Conservation (phyloP, 2,329 filamentous ascomycete species). For the Cordyceps tenuipes region DNA sequence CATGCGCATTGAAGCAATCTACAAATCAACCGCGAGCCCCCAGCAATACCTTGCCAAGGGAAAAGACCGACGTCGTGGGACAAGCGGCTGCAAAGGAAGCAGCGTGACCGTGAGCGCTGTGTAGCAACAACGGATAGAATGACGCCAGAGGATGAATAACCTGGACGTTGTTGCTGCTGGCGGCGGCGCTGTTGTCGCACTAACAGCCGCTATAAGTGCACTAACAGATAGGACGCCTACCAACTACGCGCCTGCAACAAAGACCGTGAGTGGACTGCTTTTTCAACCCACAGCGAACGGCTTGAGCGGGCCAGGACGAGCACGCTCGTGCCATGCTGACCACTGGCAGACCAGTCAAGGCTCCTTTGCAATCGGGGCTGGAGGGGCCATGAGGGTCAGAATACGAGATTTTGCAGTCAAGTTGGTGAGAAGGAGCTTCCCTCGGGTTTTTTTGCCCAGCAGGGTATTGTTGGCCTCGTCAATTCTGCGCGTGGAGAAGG, state of each 20-base stretch:
- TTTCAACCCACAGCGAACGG: background rate
- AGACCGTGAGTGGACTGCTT: background rate
- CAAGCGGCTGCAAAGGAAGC: background rate
- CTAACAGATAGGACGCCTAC: background rate
- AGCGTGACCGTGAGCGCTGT: background rate
- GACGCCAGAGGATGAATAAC: background rate
- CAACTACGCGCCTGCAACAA: background rate
- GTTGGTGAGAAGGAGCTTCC: background rate
- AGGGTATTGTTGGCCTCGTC: background rate
- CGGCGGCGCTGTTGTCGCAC: background rate
- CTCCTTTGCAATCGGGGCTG: background rate
- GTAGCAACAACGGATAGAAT: background rate
- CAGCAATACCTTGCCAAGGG: background rate
- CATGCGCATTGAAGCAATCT: background rate
- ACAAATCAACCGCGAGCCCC: background rate
- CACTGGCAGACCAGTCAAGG: background rate
- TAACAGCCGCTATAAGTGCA: background rate
- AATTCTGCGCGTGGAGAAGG: background rate
- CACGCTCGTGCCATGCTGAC: background rate
- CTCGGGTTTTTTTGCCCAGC: background rate
- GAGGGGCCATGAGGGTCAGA: background rate
- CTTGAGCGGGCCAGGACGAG: background rate
- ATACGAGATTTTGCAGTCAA: slow-evolving; percentile 11
- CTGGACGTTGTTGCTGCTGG: background rate
- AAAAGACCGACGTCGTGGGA: background rate